These are phyloP conservation scores for Globisporangium uncinulatum DNA, from an alignment of 352 stramenopile genomes.

Conservation along the genomic window DNA sequence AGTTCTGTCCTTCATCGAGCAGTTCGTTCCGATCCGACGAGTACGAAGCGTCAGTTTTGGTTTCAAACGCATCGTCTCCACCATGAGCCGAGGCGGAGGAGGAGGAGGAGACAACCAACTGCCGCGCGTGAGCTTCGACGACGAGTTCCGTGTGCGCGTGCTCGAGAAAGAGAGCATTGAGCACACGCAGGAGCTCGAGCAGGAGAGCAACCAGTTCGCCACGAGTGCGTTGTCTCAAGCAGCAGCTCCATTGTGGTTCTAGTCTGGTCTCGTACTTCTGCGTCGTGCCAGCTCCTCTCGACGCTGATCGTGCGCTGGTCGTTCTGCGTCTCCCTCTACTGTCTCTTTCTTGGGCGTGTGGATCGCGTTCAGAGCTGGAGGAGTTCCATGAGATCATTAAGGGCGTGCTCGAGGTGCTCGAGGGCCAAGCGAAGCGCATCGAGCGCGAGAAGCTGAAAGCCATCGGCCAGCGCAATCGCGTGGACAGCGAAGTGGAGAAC, in stretches of 20 bases:
- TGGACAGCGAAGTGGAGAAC: constrained; percentile 81
- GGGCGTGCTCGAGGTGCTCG: constrained; percentile 72
- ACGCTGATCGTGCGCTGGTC: not conserved
- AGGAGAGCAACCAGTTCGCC: constrained; percentile 79
- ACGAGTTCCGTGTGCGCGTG: constrained; percentile 72
- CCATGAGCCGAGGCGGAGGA: constrained; percentile 57
- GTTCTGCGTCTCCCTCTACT: not conserved
- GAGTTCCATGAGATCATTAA: constrained; percentile 83
- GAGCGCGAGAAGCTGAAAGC: constrained; percentile 82
- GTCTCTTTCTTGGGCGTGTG: too few relatives aligned
- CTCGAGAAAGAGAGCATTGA: constrained; percentile 10
- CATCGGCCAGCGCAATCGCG: constrained; percentile 74
- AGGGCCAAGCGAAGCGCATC: constrained; percentile 71
- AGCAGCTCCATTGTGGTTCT: not conserved
- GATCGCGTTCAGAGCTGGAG: constrained; percentile 42
- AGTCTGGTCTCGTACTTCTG: not conserved
- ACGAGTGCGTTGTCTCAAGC: constrained; percentile 33
- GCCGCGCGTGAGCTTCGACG: constrained; percentile 73
- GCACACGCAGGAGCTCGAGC: constrained; percentile 34
- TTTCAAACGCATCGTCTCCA: not conserved
- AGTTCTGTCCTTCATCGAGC: too few relatives aligned
- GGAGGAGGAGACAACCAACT: constrained; percentile 68
- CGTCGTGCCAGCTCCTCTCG: not conserved
- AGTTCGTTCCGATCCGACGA: not conserved
- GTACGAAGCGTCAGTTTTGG: not conserved